These are phyloP conservation scores for Penicillium macrosclerotiorum DNA, from an alignment of 495 filamentous ascomycete genomes.

Conservation along the genomic window DNA sequence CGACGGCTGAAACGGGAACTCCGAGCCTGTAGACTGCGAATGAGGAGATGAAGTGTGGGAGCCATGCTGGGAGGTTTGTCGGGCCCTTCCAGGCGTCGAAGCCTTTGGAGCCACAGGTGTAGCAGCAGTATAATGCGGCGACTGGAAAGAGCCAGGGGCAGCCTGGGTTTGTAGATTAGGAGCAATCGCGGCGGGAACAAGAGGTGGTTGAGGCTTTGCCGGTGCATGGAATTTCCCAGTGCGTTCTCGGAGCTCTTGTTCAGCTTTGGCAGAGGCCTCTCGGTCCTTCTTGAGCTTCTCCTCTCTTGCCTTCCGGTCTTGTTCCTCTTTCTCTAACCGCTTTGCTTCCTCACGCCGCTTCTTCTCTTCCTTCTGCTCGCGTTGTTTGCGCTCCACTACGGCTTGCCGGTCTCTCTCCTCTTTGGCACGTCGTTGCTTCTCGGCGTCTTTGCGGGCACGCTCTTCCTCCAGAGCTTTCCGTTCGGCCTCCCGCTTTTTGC, in stretches of 20 bases:
- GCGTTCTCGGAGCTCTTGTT: constrained; percentile 49
- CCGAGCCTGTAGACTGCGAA: constrained; percentile 40
- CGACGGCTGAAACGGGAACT: constrained; percentile 35
- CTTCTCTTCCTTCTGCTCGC: constrained; percentile 75
- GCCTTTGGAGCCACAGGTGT: constrained; percentile 82
- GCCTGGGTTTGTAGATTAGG: constrained; percentile 49
- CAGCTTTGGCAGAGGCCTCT: constrained; percentile 40
- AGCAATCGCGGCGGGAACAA: constrained; percentile 50
- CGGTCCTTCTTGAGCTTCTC: constrained; percentile 57
- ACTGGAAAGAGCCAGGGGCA: constrained; percentile 50
- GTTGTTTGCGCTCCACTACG: constrained; percentile 68
- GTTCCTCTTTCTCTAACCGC: constrained; percentile 68
- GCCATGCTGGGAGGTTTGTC: constrained; percentile 79
- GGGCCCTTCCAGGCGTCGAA: constrained; percentile 70
- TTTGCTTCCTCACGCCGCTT: constrained; percentile 61
- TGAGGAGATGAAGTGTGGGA: constrained; percentile 66
- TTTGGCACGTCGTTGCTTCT: constrained; percentile 70
- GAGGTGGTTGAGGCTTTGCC: constrained; percentile 44
- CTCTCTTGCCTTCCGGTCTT: constrained; percentile 66
- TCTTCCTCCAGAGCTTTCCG: constrained; percentile 89
- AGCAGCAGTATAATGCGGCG: constrained; percentile 74
- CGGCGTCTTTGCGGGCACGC: constrained; percentile 71
- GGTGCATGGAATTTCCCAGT: constrained; percentile 43
- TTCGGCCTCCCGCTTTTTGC: constrained; percentile 89
- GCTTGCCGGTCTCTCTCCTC: constrained; percentile 83